phyloP scores from a whole-genome alignment of 768 basidiomycete genomes.

The Lentinula boryana region DNA sequence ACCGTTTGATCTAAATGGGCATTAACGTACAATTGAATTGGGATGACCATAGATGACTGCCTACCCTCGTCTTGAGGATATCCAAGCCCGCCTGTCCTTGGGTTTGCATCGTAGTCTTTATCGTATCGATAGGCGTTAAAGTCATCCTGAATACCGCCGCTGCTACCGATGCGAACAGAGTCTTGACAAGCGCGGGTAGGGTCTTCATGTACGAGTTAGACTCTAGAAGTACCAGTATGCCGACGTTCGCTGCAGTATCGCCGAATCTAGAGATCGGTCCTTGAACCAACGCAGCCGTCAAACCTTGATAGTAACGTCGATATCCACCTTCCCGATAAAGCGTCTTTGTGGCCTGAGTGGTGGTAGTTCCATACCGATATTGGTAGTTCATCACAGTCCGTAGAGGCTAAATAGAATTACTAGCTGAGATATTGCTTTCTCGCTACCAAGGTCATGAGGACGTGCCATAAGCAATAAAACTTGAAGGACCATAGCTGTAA shows the following conservation, averaged over 20 bases:
- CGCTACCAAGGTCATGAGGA: slow-evolving; percentile 7
- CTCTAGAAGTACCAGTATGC: slow-evolving; percentile 79
- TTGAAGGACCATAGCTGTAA: slow-evolving; percentile 85
- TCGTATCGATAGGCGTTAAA: slow-evolving; percentile 88
- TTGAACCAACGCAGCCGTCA: slow-evolving; percentile 80
- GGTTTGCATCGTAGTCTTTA: slow-evolving; percentile 95
- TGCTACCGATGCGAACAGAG: slow-evolving; percentile 69
- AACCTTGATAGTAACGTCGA: slow-evolving; percentile 83
- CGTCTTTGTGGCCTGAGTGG: slow-evolving; percentile 54
- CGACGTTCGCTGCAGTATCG: slow-evolving; percentile 92
- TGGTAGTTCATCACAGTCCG: slow-evolving; percentile 99
- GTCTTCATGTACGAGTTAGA: slow-evolving; percentile 66
- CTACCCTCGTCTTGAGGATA: slow-evolving; percentile 62
- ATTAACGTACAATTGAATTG: too few species aligned
- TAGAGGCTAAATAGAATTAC: slow-evolving; percentile 50
- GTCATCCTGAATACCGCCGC: slow-evolving; percentile 87
- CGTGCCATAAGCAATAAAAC: slow-evolving; percentile 79
- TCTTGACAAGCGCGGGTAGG: slow-evolving; percentile 65
- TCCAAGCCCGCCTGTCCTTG: slow-evolving; percentile 67
- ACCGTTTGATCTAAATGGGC: slow-evolving; percentile 50
- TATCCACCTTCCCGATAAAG: slow-evolving; percentile 78
- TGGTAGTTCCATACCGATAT: slow-evolving; percentile 81
- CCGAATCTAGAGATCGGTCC: slow-evolving; percentile 85
- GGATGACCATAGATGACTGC: slow-evolving; percentile 9
- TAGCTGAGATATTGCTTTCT: background rate